Conservation (phyloP, 176 grass and related monocot species). For the Zizania latifolia region DNA sequence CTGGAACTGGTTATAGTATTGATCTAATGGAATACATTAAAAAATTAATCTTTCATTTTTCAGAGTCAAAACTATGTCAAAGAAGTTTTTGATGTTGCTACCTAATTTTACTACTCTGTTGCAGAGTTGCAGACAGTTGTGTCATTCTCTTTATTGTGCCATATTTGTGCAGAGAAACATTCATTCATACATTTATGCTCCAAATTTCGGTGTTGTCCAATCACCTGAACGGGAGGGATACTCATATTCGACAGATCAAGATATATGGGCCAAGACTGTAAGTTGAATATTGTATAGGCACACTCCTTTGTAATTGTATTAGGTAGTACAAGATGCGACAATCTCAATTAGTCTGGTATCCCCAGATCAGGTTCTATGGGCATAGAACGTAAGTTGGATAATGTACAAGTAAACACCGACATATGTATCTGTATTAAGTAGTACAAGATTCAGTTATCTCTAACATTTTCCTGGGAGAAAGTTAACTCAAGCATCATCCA, state of each 20-base stretch:
- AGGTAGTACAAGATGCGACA: neutral
- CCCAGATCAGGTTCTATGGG: neutral
- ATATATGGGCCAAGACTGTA: constrained; percentile 87
- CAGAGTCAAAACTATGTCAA: neutral
- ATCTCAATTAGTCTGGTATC: neutral
- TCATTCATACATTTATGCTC: constrained; percentile 94
- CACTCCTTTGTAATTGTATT: neutral
- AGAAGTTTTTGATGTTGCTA: neutral
- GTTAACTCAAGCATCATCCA: neutral
- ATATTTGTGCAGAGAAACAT: constrained; percentile 64
- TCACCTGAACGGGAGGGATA: constrained; percentile 92
- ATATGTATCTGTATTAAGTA: neutral
- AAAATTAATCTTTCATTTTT: neutral
- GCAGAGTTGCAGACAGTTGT: neutral
- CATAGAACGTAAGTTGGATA: neutral
- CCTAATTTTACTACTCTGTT: neutral
- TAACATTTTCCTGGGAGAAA: neutral
- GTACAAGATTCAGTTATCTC: neutral
- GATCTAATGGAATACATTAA: neutral
- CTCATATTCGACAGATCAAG: constrained; percentile 84
- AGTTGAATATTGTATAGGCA: constrained; percentile 31
- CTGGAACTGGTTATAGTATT: neutral
- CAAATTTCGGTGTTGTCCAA: constrained; percentile 80
- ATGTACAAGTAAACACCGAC: neutral
- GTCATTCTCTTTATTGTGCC: constrained; percentile 24